These are phyloP conservation scores for Amanita thiersii DNA, from an alignment of 768 basidiomycete species.

Conservation along the genomic window DNA sequence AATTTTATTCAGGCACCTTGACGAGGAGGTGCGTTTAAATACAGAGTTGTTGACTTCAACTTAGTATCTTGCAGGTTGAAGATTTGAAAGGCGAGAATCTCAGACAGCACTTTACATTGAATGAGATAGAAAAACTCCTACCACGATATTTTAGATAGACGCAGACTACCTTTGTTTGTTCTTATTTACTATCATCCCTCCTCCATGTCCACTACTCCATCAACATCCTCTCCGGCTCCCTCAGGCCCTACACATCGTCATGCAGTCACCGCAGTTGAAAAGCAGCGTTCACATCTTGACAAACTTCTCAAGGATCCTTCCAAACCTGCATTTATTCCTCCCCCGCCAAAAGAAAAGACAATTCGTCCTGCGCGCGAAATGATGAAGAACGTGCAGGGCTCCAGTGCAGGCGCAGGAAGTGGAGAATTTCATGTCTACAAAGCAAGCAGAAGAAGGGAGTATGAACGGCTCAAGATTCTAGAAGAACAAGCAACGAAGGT, in stretches of 20 bases:
- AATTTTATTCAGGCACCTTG: conserved; percentile 43
- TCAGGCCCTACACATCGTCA: conserved; percentile 35
- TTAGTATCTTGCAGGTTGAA: conserved; percentile 24
- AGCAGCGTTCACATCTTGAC: conserved; percentile 63
- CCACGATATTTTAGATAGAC: conserved; percentile 2
- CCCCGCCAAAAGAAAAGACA: conserved; percentile 75
- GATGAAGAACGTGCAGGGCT: conserved; percentile 99
- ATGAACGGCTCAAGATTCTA: conserved; percentile 87
- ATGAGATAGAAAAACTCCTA: conserved; percentile 31
- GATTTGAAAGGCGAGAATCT: conserved; percentile 44
- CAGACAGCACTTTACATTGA: conserved; percentile 43
- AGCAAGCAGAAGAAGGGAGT: conserved; percentile 87
- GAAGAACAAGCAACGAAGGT: conserved; percentile 79
- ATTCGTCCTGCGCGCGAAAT: conserved; percentile 82
- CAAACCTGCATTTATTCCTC: conserved; percentile 73
- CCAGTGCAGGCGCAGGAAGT: conserved; percentile 93
- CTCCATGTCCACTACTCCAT: conserved; percentile 11
- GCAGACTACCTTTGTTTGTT: neutral
- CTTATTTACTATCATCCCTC: neutral
- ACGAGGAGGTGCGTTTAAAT: conserved; percentile 37
- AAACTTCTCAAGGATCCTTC: conserved; percentile 85
- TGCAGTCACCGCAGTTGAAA: conserved; percentile 45
- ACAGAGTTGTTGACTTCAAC: neutral
- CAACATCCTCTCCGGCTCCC: conserved; percentile 19
- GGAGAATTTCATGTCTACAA: conserved; percentile 99